A percentile compares a stretch with the other conserved stretches of the same genome.
Conservation (phyloP, 23 red algal species). For the Agarophyton chilense region DNA sequence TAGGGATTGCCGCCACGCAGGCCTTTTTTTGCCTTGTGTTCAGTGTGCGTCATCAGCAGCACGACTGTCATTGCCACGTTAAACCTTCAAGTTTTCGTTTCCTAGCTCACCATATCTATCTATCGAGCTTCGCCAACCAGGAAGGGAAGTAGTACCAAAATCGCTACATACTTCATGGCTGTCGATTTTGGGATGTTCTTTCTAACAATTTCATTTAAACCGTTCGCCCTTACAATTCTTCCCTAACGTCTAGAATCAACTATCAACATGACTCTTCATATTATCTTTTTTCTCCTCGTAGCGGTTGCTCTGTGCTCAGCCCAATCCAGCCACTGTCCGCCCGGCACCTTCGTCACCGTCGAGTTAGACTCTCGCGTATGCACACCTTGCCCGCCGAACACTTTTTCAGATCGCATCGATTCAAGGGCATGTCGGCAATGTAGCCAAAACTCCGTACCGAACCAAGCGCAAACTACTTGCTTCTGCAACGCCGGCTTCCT, state of each 20-base stretch:
- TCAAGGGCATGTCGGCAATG: neutral
- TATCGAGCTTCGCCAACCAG: neutral
- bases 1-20: no score
- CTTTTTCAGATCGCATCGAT: neutral
- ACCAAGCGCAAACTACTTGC: neutral
- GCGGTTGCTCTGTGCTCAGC: neutral
- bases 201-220: neutral
- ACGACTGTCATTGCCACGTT: neutral
- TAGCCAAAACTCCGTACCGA: neutral
- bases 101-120: neutral
- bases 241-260: neutral
- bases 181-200: neutral
- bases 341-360: neutral
- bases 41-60: neutral
- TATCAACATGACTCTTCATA: neutral
- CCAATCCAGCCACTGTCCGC: neutral
- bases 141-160: neutral
- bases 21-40: no score
- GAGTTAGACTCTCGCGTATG: neutral
- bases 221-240: neutral
- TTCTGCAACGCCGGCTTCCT: conserved; percentile 23
- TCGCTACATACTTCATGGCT: neutral
- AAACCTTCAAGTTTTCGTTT: neutral
- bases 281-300: neutral
- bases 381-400: neutral